phyloP scores from a whole-genome alignment of 176 grass and related monocot genomes.

The Olyra latifolia region DNA sequence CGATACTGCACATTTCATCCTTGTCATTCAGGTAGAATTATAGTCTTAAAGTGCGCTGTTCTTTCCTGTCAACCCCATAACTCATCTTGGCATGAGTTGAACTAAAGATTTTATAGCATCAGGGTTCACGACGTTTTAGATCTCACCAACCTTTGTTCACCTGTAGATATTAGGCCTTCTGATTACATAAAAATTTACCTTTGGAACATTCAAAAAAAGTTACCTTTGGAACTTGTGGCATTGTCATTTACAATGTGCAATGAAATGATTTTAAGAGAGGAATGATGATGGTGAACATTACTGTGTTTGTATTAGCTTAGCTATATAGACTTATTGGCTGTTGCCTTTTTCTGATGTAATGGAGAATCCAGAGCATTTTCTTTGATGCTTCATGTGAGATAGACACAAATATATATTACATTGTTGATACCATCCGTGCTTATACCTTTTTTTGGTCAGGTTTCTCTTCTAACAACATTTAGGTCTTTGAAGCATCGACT shows the following conservation, averaged over 20 bases:
- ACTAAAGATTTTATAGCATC: neutral
- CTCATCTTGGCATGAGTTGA: neutral
- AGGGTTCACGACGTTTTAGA: neutral
- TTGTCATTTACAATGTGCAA: neutral
- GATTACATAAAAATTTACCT: neutral
- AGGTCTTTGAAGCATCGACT: slow-evolving; percentile 91
- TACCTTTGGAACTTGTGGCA: neutral
- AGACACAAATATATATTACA: neutral
- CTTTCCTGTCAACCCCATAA: neutral
- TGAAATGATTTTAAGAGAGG: neutral
- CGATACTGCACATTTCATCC: neutral
- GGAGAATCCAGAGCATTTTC: neutral
- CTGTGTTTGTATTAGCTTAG: neutral
- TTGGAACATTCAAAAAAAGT: neutral
- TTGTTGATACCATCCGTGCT: neutral
- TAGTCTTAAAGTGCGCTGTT: neutral
- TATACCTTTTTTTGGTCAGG: slow-evolving; percentile 44
- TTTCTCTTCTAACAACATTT: slow-evolving; percentile 72
- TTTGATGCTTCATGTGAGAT: neutral
- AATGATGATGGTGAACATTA: neutral
- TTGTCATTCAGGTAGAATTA: neutral
- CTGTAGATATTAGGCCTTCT: neutral
- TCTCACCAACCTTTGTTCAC: neutral
- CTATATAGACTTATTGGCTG: neutral
- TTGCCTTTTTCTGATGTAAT: neutral